Base-by-base conservation (phyloP, 176 grass and related monocot genomes). In the Oryza punctata region DNA sequence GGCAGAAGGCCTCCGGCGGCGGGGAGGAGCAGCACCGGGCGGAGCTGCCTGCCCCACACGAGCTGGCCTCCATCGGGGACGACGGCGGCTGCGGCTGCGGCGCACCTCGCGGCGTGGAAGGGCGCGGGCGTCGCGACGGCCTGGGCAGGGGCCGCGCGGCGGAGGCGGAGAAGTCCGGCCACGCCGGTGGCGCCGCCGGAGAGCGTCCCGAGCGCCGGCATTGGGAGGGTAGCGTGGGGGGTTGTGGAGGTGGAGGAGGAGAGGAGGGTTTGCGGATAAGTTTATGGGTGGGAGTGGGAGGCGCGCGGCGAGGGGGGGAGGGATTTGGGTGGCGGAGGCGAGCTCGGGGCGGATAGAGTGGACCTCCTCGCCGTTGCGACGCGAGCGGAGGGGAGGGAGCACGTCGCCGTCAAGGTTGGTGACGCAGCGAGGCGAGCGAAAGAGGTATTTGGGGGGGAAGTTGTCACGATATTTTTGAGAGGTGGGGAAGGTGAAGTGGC, bases 41-140 rank as follows among this genome's bases (percentile, higher is more conserved):
- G 89, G 80, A 99, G 96, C 77, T 96, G 96, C 12, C 96, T 80
- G 11, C 89, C 91, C 65, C 93, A 92, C 64, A 96, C 82, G 80
- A 96, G 86, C 40, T 89, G 90, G 6, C 65, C 93, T 43, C 78
- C 93, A 71, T 94, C 87, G 74, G 89, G 76, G 2, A 91, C 29
- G 43, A 82, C 35, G 45, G 12, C 18, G 70, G 19, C 63, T 28
- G 83, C 18, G 63, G 19, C 63, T 33, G 83, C 33, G 1, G 33
- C 73, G 43, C 63, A 40, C 19, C 28, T 43, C 11, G 76, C n/a
- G 85, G 90, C 47, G 49, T 65, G 43, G 41, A 78, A 24, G 5
- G 79, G 68, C 72, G 12, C 40, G 4, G 79, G 72, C 65, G 12
- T 49, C 30, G 77, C 33, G 70, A 79, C 1, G n/a, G 78, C 5